Base-by-base conservation (phyloP, 805 yeast genomes). In the Starmerella vitae region DNA sequence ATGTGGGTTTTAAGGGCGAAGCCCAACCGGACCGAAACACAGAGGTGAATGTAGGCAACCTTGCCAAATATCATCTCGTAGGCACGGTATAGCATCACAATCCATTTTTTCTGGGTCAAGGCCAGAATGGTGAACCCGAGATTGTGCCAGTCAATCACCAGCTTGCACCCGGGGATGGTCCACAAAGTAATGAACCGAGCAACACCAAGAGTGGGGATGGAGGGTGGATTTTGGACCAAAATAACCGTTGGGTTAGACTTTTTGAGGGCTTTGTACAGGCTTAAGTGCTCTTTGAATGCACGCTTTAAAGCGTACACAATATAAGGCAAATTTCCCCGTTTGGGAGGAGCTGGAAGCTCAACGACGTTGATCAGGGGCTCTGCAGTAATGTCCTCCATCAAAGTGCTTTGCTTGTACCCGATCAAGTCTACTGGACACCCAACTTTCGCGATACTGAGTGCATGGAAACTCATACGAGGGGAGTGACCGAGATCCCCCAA, bases 101-200 rank as follows among this genome's bases (percentile, higher is more conserved):
- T 19, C 48, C 46, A 42, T 6, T 33, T 33, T 20, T 21, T 30
- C 40, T 47, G 50, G 49, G 74, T 74, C 53, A 88, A 56, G 38
- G 78, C 76, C 41, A 91, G 60, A 20, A 91, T 82, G 1, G 93
- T 72, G 58, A 72, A 88, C 30, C 93, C 94, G 50, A 91, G 65
- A 58, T 91, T 91, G 59, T 91, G 99, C 98, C 98, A 91, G 60
- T 91, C 99, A 35, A 91, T 72, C 17, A 91, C 68, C 19, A 88
- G 59, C 52, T 70, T 67, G 4, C 86, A 65, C 2, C 74, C 67
- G 10, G 72, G 68, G 31, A 73, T 55, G 43, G 65, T 59, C 14
- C 72, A 26, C 33, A 62, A 58, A 41, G 71, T 69, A 53, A 71
- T 74, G 1, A 76, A 18, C 2, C 78, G 68, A 0, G 74, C 67